A percentile compares a stretch with the other conserved stretches of the same genome.
phyloP scores from a whole-genome alignment of 495 filamentous ascomycete genomes.

The Penicillium argentinense region DNA sequence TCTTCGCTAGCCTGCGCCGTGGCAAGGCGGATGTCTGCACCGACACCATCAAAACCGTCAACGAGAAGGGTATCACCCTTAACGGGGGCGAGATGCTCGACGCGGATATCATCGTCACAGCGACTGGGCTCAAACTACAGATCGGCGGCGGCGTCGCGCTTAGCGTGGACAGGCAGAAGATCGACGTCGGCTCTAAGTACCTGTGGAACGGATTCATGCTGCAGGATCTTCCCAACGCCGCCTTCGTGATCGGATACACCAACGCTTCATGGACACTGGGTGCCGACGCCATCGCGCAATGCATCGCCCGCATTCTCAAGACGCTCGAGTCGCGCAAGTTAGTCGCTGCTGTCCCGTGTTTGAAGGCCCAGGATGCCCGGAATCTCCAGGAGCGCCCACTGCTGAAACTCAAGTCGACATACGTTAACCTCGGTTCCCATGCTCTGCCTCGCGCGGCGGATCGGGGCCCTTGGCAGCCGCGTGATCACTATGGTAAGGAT shows the following conservation, averaged over 20 bases:
- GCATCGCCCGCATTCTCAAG: conserved; percentile 46
- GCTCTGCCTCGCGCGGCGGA: conserved; percentile 46
- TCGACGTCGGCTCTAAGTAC: conserved; percentile 46
- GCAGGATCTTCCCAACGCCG: conserved; percentile 57
- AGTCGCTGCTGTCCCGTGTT: conserved; percentile 37
- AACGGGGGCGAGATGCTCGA: conserved; percentile 55
- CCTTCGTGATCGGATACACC: conserved; percentile 57
- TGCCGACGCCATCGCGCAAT: conserved; percentile 51
- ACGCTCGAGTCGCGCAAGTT: conserved; percentile 39
- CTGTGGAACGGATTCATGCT: conserved; percentile 63
- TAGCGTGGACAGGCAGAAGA: conserved; percentile 53
- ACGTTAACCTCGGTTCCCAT: conserved; percentile 41
- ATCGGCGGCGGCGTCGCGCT: conserved; percentile 52
- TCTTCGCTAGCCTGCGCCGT: conserved; percentile 59
- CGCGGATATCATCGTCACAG: conserved; percentile 73
- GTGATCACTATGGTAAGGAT: conserved; percentile 55
- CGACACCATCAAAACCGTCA: conserved; percentile 63
- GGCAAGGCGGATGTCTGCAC: conserved; percentile 65
- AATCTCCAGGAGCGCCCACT: conserved; percentile 34
- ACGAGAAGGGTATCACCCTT: conserved; percentile 56
- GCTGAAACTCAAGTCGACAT: conserved; percentile 51
- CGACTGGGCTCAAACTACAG: conserved; percentile 65
- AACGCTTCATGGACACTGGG: conserved; percentile 62
- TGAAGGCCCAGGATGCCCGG: conserved; percentile 31
- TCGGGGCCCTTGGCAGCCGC: conserved; percentile 54